Percentiles rank a stretch among this genome's conserved stretches.
Evolutionary conservation across 345 rosid genomes (phyloP).

Genomic region (Brassica cretica): DNA sequence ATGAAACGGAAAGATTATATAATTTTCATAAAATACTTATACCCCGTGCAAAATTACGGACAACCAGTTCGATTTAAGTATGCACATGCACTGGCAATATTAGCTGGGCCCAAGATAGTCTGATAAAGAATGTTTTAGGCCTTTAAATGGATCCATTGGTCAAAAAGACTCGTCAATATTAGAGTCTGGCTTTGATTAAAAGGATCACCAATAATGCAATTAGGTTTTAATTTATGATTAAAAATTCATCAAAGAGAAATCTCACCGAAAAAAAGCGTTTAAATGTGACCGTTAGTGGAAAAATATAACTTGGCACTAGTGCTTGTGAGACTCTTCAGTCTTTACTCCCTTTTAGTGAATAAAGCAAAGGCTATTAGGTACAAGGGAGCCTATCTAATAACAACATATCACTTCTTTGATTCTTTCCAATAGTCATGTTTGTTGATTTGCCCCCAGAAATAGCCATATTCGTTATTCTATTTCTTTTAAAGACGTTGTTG

Average conservation of each 20-base stretch:
- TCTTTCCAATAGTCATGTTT: background rate
- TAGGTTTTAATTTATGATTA: background rate
- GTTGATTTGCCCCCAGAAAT: background rate
- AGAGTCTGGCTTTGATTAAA: constrained; percentile 23
- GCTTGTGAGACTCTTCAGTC: constrained; percentile 28
- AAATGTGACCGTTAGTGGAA: constrained; percentile 31
- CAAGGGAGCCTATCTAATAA: constrained; percentile 9
- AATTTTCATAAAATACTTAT: no score
- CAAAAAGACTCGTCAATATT: constrained; percentile 24
- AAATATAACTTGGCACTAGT: constrained; percentile 28
- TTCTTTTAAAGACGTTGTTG: background rate
- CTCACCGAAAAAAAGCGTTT: constrained; percentile 17
- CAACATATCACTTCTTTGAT: background rate
- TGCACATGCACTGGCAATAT: background rate
- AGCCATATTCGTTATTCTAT: background rate
- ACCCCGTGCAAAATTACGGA: no score
- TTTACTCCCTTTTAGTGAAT: constrained; percentile 9
- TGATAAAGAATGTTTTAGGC: background rate
- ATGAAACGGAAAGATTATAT: no score
- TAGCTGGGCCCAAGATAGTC: constrained; percentile 2
- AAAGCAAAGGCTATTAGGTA: constrained; percentile 30
- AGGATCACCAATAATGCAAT: constrained; percentile 30
- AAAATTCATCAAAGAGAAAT: background rate
- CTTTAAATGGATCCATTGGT: constrained; percentile 12
- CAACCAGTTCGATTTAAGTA: no score